Evolutionary conservation across 23 red algal species (phyloP), one percentile per base, ranked within the genome.

Genomic region (Rhodosorus marinus): DNA sequence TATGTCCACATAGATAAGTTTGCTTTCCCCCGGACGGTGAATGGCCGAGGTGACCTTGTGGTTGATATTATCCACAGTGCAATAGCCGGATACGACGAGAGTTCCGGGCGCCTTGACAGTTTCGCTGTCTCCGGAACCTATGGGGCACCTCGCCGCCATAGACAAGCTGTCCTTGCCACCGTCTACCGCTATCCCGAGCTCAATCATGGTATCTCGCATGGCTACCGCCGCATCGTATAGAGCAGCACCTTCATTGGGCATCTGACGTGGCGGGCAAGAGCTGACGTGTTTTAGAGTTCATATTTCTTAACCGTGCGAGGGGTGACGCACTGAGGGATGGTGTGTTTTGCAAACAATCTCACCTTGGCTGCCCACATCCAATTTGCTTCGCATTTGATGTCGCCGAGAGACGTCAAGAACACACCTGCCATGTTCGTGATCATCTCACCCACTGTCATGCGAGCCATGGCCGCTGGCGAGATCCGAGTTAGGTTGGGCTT

Each of bases 311-410:
- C n/a, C n/a, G n/a, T n/a, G n/a, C n/a, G n/a, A n/a, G n/a, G n/a
- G n/a, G n/a, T n/a, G n/a, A n/a, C n/a, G n/a, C n/a, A n/a, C n/a
- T n/a, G n/a, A n/a, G n/a, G n/a, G n/a, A n/a, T n/a, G n/a, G n/a
- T n/a, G n/a, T n/a, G n/a, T n/a, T n/a, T n/a, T n/a, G n/a, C n/a
- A n/a, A n/a, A n/a, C n/a, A n/a, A n/a, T n/a, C n/a, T n/a, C n/a
- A n/a, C n/a, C 51, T 98, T 98, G 20, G 76, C 90, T 4, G 90
- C 79, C 77, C 70, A 82, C 90, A 98, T 98, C 90, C 90, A 98
- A 52, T 98, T 98, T 29, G 27, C 90, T 55, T 98, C 90, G 57
- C 90, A 98, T 55, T 86, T 84, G 81, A 98, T 81, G 68, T 83
- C 66, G 5, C 27, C 25, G 14, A 81, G 11, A 2, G 31, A 20